Percentiles rank a stretch among this genome's conserved stretches.
These are phyloP conservation scores for Raffaelea albimanens DNA, from an alignment of 2,329 filamentous ascomycete species.

Conservation along the genomic window DNA sequence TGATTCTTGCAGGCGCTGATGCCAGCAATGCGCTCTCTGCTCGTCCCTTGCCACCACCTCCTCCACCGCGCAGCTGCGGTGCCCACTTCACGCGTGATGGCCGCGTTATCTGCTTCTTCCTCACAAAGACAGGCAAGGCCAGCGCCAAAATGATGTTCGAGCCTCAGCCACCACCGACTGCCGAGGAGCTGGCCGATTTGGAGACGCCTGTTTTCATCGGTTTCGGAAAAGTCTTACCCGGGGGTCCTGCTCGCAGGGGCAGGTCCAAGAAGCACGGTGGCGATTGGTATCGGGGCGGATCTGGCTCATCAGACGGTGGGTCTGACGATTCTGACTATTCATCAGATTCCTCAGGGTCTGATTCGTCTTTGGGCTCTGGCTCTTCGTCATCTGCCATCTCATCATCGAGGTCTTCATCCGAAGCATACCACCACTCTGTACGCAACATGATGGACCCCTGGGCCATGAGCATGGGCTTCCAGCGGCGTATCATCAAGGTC, in stretches of 20 bases:
- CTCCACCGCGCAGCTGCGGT: constrained; percentile 48
- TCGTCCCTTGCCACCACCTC: constrained; percentile 33
- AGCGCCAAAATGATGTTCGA: constrained; percentile 36
- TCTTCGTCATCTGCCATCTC: not conserved
- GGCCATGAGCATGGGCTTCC: constrained; percentile 24
- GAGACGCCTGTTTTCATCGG: constrained; percentile 14
- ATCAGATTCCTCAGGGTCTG: constrained; percentile 34
- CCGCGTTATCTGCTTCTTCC: constrained; percentile 58
- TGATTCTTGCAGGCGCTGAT: constrained; percentile 22
- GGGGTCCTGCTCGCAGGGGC: constrained; percentile 17
- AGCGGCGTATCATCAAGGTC: constrained; percentile 44
- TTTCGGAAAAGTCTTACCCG: constrained; percentile 12
- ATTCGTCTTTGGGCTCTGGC: constrained; percentile 1
- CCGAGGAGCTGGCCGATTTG: constrained; percentile 9
- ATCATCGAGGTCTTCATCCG: not conserved
- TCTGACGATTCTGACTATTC: constrained; percentile 26
- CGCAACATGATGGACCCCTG: constrained; percentile 10
- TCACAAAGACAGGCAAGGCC: constrained; percentile 55
- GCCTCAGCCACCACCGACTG: constrained; percentile 26
- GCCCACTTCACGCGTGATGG: constrained; percentile 54
- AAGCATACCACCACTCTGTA: not conserved
- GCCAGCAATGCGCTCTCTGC: not conserved
- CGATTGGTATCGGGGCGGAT: constrained; percentile 12
- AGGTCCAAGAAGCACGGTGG: constrained; percentile 27
- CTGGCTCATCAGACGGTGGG: constrained; percentile 22